A percentile compares a stretch with the other conserved stretches of the same genome.
Evolutionary conservation across 2,329 filamentous ascomycete genomes (phyloP).

Genomic region (Fulvia fulva): DNA sequence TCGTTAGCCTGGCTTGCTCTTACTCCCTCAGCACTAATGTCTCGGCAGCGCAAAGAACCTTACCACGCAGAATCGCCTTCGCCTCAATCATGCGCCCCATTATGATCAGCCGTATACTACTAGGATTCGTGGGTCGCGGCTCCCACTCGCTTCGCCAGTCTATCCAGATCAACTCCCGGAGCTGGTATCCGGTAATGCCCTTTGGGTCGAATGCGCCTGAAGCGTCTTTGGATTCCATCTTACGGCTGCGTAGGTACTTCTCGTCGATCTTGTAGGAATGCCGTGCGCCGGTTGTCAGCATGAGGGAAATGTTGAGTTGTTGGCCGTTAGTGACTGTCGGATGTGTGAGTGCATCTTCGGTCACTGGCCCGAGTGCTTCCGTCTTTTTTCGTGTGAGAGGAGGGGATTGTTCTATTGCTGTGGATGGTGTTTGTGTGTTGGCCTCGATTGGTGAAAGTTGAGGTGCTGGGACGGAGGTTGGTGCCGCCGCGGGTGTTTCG

Average conservation of each 20-base stretch:
- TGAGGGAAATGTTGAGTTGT: constrained; percentile 70
- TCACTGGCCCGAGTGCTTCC: constrained; percentile 47
- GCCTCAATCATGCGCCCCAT: constrained; percentile 90
- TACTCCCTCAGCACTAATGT: no score
- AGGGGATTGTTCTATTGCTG: constrained; percentile 7
- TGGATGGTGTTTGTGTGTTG: constrained; percentile 5
- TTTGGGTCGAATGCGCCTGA: constrained; percentile 68
- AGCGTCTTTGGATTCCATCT: constrained; percentile 69
- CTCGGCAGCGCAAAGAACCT: neutral
- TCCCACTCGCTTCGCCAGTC: constrained; percentile 92
- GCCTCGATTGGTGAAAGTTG: neutral
- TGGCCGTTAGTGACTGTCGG: constrained; percentile 34
- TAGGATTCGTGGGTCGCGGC: constrained; percentile 76
- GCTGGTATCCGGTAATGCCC: constrained; percentile 85
- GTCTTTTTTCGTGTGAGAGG: constrained; percentile 38
- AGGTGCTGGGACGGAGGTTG: neutral
- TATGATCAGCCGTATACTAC: constrained; percentile 83
- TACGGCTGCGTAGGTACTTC: constrained; percentile 76
- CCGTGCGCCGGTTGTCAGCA: constrained; percentile 70
- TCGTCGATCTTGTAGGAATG: constrained; percentile 90
- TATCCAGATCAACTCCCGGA: constrained; percentile 89
- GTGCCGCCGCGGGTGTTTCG: neutral
- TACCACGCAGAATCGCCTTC: constrained; percentile 80
- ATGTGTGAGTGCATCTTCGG: constrained; percentile 40
- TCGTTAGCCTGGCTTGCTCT: neutral